These are phyloP conservation scores for Mycena filopes DNA, from an alignment of 768 basidiomycete genomes.

Conservation along the genomic window DNA sequence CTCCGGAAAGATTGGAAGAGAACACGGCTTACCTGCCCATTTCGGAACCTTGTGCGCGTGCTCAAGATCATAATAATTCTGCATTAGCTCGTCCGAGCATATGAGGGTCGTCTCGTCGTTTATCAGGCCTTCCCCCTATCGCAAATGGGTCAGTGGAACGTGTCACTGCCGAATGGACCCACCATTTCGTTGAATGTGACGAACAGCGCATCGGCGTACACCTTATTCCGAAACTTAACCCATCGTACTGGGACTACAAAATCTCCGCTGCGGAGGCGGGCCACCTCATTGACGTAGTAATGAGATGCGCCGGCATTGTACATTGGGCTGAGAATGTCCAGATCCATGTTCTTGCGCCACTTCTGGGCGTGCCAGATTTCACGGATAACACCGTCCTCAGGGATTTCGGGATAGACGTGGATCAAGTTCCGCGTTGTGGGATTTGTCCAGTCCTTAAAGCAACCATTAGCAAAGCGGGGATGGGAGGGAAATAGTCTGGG, in stretches of 20 bases:
- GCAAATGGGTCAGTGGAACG: background rate
- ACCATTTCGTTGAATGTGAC: background rate
- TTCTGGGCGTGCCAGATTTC: constrained; percentile 47
- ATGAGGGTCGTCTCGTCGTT: background rate
- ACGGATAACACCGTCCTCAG: constrained; percentile 38
- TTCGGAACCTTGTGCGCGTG: background rate
- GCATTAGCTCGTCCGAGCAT: background rate
- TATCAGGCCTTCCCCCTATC: background rate
- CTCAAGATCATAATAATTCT: constrained; percentile 4
- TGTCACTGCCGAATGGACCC: background rate
- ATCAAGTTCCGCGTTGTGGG: constrained; percentile 39
- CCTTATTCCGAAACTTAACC: background rate
- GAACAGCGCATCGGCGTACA: constrained; percentile 5
- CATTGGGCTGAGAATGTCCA: constrained; percentile 36
- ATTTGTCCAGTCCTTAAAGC: constrained; percentile 46
- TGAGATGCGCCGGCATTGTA: constrained; percentile 5
- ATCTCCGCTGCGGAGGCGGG: background rate
- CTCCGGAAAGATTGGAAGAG: background rate
- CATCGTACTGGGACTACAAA: constrained; percentile 22
- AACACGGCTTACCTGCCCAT: background rate
- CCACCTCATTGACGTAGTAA: constrained; percentile 20
- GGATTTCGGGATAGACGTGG: constrained; percentile 42
- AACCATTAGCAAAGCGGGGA: background rate
- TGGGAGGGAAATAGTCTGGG: background rate
- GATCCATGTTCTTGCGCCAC: constrained; percentile 36